Evolutionary conservation across 176 grass and related monocot species (phyloP).

Genomic region (Urochloa ruziziensis): DNA sequence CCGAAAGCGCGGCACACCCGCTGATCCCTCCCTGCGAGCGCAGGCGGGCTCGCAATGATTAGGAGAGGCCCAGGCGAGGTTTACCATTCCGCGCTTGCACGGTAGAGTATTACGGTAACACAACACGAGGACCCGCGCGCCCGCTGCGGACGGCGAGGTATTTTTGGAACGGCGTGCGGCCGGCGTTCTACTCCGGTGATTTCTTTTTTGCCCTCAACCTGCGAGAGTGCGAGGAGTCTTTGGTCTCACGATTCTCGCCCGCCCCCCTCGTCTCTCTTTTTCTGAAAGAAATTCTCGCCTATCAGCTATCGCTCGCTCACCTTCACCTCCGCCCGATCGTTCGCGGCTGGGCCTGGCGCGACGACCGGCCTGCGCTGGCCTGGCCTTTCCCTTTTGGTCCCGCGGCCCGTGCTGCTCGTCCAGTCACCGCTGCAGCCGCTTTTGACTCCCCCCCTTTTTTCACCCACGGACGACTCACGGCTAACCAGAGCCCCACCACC

Average conservation of each 20-base stretch:
- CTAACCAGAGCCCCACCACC: background rate
- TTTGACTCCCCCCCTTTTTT: slow-evolving; percentile 1
- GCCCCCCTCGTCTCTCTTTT: background rate
- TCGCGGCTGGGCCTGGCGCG: background rate
- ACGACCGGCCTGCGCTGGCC: no score
- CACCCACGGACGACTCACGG: background rate
- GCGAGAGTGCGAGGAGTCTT: background rate
- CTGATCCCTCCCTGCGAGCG: background rate
- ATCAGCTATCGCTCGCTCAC: background rate
- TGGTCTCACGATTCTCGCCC: background rate
- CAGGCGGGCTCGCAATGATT: background rate
- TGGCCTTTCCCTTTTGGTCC: slow-evolving; percentile 26
- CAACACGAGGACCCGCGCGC: background rate
- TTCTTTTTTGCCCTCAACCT: background rate
- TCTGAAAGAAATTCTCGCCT: background rate
- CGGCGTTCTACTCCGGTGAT: background rate
- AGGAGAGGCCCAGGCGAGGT: background rate
- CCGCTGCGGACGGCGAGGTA: slow-evolving; percentile 22
- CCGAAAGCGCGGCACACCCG: slow-evolving; percentile 3
- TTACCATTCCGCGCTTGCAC: background rate
- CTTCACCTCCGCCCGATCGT: no score
- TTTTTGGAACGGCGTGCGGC: slow-evolving; percentile 38
- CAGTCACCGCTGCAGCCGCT: background rate
- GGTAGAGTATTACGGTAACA: no score
- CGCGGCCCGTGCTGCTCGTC: background rate